These are phyloP conservation scores for Micractinium sp. DNA, from an alignment of 139 green algal species.

Conservation along the genomic window DNA sequence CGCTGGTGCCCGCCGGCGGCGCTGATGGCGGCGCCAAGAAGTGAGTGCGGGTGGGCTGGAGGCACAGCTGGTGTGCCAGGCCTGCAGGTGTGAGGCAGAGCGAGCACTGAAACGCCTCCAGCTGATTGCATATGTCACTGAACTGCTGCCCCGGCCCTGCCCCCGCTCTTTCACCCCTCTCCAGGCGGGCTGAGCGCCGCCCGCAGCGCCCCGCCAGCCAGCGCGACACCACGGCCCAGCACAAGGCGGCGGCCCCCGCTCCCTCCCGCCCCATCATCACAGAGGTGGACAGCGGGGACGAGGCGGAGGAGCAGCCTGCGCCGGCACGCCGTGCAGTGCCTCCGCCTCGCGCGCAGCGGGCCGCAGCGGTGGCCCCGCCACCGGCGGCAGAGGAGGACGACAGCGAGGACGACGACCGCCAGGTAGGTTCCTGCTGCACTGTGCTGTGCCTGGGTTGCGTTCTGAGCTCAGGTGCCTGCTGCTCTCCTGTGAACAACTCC, in stretches of 20 bases:
- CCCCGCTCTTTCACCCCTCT: not conserved
- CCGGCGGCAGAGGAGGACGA: not conserved
- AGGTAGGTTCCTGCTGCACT: not conserved
- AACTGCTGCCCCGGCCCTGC: not conserved
- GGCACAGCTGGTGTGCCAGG: not conserved
- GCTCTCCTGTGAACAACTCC: not conserved
- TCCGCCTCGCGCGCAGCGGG: not conserved
- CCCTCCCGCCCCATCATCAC: slow-evolving; percentile 22
- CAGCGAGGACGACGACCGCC: not conserved
- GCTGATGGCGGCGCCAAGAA: not conserved
- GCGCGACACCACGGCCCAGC: slow-evolving; percentile 1
- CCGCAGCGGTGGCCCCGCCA: not conserved
- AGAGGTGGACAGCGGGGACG: slow-evolving; percentile 26
- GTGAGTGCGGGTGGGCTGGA: not conserved
- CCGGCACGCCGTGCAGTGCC: not conserved
- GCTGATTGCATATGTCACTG: not conserved
- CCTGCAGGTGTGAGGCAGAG: not conserved
- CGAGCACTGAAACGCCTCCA: not conserved
- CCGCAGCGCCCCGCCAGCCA: slow-evolving; percentile 1
- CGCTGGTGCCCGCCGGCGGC: slow-evolving; percentile 1
- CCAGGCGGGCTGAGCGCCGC: not conserved
- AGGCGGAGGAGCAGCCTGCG: slow-evolving; percentile 6
- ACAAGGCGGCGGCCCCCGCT: not conserved
- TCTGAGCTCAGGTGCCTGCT: not conserved
- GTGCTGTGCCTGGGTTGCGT: not conserved